Conservation (phyloP, 176 grass and related monocot genomes). For the Oryza officinalis region DNA sequence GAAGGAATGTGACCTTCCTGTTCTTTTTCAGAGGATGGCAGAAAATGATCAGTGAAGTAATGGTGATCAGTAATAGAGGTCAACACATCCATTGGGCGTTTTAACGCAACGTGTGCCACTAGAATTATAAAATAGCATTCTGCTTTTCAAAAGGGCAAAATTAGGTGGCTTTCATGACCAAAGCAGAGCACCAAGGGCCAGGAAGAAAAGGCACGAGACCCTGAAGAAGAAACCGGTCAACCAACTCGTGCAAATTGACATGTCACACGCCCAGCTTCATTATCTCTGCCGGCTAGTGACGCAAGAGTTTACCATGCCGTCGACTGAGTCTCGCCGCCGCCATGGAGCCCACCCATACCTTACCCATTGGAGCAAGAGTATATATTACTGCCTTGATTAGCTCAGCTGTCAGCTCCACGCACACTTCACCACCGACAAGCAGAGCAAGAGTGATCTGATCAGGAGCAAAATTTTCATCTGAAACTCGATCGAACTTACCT, state of each 20-base stretch:
- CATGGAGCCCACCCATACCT: slow-evolving; percentile 40
- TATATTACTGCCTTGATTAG: slow-evolving; percentile 31
- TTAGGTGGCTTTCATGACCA: not conserved
- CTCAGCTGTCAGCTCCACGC: slow-evolving; percentile 10
- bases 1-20: not conserved
- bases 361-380: not conserved
- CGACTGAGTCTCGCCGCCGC: slow-evolving; percentile 31
- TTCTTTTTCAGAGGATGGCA: not conserved
- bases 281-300: not conserved
- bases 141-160: not conserved
- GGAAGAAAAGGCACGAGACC: not conserved
- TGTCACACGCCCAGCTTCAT: not conserved
- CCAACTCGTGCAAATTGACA: not conserved
- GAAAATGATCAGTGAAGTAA: not conserved
- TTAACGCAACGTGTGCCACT: not conserved
- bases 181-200: slow-evolving; percentile 18
- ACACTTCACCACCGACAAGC: slow-evolving; percentile 1
- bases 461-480: not conserved
- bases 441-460: not conserved
- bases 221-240: not conserved
- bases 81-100: not conserved
- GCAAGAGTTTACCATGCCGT: not conserved
- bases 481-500: not conserved
- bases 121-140: not conserved
- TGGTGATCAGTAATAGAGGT: not conserved